Conservation (phyloP, 2,329 filamentous ascomycete genomes). For the Daldinia sp. region DNA sequence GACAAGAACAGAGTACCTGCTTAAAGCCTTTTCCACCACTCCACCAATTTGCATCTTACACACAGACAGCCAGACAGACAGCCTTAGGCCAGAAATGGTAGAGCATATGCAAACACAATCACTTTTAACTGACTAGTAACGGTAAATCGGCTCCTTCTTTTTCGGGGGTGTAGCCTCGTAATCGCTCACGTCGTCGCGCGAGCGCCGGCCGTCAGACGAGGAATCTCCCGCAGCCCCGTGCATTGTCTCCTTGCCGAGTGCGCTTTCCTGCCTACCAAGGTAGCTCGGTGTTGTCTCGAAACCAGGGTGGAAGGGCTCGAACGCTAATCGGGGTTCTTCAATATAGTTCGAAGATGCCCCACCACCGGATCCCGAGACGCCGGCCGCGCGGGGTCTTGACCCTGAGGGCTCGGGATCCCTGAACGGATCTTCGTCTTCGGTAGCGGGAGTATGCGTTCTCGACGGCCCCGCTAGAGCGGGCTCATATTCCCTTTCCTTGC, state of each 20-base stretch:
- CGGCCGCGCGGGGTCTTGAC: slow-evolving; percentile 36
- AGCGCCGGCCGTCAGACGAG: slow-evolving; percentile 35
- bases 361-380: slow-evolving; percentile 32
- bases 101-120: neutral
- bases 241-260: slow-evolving; percentile 57
- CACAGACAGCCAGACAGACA: too few species aligned
- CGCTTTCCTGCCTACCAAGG: slow-evolving; percentile 56
- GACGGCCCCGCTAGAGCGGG: slow-evolving; percentile 47
- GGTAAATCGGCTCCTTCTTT: slow-evolving; percentile 55
- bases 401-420: slow-evolving; percentile 50
- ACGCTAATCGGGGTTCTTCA: slow-evolving; percentile 48
- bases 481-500: slow-evolving; percentile 48
- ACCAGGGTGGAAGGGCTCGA: slow-evolving; percentile 54
- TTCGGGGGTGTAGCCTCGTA: slow-evolving; percentile 55
- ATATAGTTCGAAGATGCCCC: slow-evolving; percentile 42
- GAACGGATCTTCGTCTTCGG: slow-evolving; percentile 52
- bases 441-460: slow-evolving; percentile 48
- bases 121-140: slow-evolving; percentile 45
- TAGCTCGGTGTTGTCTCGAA: slow-evolving; percentile 54
- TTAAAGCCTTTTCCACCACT: slow-evolving; percentile 10
- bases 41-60: neutral
- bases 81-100: neutral
- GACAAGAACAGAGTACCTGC: slow-evolving; percentile 6
- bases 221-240: slow-evolving; percentile 52
- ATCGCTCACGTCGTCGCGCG: slow-evolving; percentile 51